Evolutionary conservation across 345 rosid species (phyloP).

Genomic region (Linum trigynum): DNA sequence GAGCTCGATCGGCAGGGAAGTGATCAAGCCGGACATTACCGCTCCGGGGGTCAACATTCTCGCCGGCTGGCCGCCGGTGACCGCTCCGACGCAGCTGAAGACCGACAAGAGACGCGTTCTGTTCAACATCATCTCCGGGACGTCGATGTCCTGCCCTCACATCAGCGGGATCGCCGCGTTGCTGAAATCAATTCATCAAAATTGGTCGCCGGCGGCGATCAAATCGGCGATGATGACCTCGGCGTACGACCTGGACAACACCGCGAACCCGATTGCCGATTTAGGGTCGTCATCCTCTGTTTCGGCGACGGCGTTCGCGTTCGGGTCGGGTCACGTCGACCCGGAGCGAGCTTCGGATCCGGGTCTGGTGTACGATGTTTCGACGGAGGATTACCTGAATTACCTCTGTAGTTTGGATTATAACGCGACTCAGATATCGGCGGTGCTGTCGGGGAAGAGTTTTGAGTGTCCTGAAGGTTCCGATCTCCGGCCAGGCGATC

Average conservation of each 20-base stretch:
- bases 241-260: constrained; percentile 47
- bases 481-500: constrained; percentile 25
- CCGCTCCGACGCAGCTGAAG: constrained; percentile 36
- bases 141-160: constrained; percentile 90
- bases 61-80: constrained; percentile 63
- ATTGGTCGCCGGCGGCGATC: constrained; percentile 82
- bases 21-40: constrained; percentile 68
- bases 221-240: constrained; percentile 90
- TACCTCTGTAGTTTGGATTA: constrained; percentile 46
- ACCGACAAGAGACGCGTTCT: constrained; percentile 48
- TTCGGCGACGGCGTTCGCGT: constrained; percentile 33
- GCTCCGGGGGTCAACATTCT: constrained; percentile 77
- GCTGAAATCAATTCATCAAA: constrained; percentile 46
- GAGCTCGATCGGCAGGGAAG: constrained; percentile 35
- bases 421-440: constrained; percentile 23
- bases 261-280: constrained; percentile 23
- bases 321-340: constrained; percentile 52
- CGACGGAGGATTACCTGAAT: constrained; percentile 28
- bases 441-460: constrained; percentile 14
- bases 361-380: constrained; percentile 42
- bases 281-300: constrained; percentile 8
- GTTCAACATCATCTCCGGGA: constrained; percentile 69
- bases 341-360: constrained; percentile 49
- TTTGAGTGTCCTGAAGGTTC: constrained; percentile 23
- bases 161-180: constrained; percentile 66